Evolutionary conservation across 257 asterid species (phyloP), one percentile per base, ranked within the genome.

Genomic region (Nicotiana attenuata): DNA sequence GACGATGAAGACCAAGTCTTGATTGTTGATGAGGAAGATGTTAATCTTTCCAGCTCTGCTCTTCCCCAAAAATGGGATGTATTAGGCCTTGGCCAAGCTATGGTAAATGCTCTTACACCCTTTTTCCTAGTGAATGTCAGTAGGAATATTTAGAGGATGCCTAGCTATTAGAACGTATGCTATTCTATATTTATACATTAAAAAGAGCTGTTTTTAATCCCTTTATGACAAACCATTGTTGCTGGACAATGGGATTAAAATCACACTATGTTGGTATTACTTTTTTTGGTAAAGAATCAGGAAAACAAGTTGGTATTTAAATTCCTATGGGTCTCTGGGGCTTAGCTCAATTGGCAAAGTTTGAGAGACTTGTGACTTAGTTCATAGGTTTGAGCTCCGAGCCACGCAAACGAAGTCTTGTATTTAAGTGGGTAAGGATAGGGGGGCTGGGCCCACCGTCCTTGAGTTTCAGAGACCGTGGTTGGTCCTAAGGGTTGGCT

Each of bases 1-100:
- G 82, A 84, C 17, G 63, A 77, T 35, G 87, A 65, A 15, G 87
- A 81, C 28, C 47, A 33, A 24, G 82, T 76, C 83, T 38, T 29
- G 89, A 75, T 75, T n/a, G 68, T 81, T 11, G 78, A 77, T 17
- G 80, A 60, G 29, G 79, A 76, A 45, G 82, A 80, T 60, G 28
- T 35, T 47, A 24, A 67, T 24, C n/a, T 82, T n/a, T 68, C 85
- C 33, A 50, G 91, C 73, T 52, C 85, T 76, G 61, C 87, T 78
- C 60, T 84, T 83, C 95, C 98, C 5, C 93, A 92, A 8, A 87
- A 86, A 85, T 96, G 97, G 97, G 95, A 94, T 76, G 97, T 93
- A 47, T 87, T 96, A 88, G 99, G 99, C 20, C 98, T 96, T 64
- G 99, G 98, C 82, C 99, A 96, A 89, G 99, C 99, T 81, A 96